Conservation (phyloP, 305 asterid species). For the Salvia sclarea region DNA sequence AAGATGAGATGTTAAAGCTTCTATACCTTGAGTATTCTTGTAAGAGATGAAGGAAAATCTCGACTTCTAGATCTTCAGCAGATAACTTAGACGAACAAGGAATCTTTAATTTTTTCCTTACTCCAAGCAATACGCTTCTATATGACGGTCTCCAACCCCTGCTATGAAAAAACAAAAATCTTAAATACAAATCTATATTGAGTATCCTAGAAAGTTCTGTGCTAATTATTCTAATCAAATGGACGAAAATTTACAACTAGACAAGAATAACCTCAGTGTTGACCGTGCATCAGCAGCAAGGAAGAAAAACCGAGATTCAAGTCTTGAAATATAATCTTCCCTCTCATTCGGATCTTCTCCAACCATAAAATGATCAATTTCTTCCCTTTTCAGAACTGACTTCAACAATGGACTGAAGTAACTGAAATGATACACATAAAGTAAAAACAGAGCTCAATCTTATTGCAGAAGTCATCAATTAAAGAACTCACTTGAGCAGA, state of each 20-base stretch:
- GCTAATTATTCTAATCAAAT: not conserved
- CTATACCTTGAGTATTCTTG: constrained; percentile 59
- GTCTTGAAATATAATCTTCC: constrained; percentile 71
- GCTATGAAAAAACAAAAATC: constrained; percentile 30
- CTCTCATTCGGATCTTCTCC: constrained; percentile 83
- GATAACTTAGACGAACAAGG: constrained; percentile 84
- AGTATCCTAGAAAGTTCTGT: not conserved
- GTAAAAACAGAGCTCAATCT: not conserved
- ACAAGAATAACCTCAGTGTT: constrained; percentile 67
- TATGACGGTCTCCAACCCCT: constrained; percentile 99
- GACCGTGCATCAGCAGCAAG: constrained; percentile 99
- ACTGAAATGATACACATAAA: constrained; percentile 48
- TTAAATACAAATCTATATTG: constrained; percentile 23
- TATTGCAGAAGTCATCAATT: not conserved
- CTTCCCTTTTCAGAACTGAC: constrained; percentile 62
- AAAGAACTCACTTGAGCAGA: constrained; percentile 17
- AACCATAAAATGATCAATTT: constrained; percentile 63
- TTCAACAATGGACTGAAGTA: constrained; percentile 94
- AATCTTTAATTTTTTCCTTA: constrained; percentile 66
- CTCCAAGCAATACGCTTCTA: constrained; percentile 76
- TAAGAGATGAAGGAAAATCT: constrained; percentile 89
- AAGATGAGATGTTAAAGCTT: not conserved
- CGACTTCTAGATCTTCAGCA: constrained; percentile 82
- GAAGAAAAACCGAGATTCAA: constrained; percentile 84
- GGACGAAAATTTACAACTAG: constrained; percentile 15